Conservation (phyloP, 257 asterid species). For the Sherardia arvensis region DNA sequence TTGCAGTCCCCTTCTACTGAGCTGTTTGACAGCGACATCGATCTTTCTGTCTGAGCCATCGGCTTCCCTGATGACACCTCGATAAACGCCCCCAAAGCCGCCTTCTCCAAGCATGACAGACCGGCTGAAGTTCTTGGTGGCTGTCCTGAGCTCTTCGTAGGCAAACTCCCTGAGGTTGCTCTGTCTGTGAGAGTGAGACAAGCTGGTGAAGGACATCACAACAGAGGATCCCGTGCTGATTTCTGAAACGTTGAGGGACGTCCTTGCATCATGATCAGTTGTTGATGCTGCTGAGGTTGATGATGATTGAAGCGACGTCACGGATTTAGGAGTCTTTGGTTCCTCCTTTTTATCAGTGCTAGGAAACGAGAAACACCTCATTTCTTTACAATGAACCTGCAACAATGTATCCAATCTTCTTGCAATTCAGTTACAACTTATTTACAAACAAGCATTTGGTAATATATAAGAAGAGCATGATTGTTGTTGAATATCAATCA, state of each 20-base stretch:
- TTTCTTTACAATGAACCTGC: conserved; percentile 2
- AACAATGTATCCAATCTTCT: neutral
- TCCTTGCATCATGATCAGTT: conserved; percentile 44
- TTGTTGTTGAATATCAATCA: neutral
- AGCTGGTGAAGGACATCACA: conserved; percentile 36
- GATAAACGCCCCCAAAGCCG: conserved; percentile 75
- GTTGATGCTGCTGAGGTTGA: conserved; percentile 36
- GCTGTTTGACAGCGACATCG: conserved; percentile 85
- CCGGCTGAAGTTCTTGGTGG: conserved; percentile 65
- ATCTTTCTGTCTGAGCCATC: conserved; percentile 30
- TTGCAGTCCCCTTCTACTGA: conserved; percentile 90
- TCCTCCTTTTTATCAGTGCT: conserved; percentile 29
- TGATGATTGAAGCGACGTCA: conserved; percentile 35
- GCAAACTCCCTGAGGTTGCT: conserved; percentile 52
- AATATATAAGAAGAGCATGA: neutral
- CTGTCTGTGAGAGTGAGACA: conserved; percentile 48
- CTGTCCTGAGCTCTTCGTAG: conserved; percentile 54
- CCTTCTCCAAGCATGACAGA: conserved; percentile 89
- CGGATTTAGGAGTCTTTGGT: conserved; percentile 37
- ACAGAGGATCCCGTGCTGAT: conserved; percentile 56
- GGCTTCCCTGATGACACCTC: conserved; percentile 40
- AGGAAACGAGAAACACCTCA: conserved; percentile 60
- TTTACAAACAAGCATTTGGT: neutral
- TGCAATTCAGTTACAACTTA: neutral
- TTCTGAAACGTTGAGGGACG: conserved; percentile 48